Conservation (phyloP, 345 rosid species). For the Pistacia atlantica region DNA sequence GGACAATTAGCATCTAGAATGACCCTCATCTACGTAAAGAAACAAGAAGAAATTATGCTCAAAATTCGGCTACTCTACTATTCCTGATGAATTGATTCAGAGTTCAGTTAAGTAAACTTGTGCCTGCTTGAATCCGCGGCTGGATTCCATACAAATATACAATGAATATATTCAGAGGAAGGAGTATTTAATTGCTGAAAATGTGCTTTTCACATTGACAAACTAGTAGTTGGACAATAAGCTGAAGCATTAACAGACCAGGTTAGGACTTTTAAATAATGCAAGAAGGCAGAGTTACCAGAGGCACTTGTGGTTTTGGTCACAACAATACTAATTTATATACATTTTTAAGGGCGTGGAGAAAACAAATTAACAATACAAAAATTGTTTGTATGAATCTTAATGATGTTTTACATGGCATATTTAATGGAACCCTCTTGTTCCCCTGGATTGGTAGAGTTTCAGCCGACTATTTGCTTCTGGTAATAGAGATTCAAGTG, state of each 20-base stretch:
- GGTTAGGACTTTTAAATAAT: too few relatives aligned
- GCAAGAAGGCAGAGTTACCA: not conserved
- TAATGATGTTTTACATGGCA: not conserved
- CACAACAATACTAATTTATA: constrained; percentile 19
- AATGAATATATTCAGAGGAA: too few relatives aligned
- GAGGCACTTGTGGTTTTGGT: too few relatives aligned
- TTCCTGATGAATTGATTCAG: not conserved
- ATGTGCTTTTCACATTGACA: too few relatives aligned
- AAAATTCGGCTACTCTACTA: not conserved
- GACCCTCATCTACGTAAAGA: not conserved
- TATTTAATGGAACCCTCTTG: constrained; percentile 53
- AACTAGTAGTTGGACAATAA: too few relatives aligned
- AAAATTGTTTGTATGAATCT: not conserved
- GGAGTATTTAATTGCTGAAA: too few relatives aligned
- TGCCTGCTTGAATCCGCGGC: too few relatives aligned
- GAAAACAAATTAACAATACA: not conserved
- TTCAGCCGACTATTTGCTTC: constrained; percentile 74
- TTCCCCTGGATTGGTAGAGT: constrained; percentile 76
- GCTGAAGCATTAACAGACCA: too few relatives aligned
- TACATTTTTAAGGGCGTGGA: constrained; percentile 17
- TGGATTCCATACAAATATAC: too few relatives aligned
- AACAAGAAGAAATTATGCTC: not conserved
- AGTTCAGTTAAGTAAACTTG: not conserved
- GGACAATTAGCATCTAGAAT: too few relatives aligned
- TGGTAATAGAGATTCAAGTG: constrained; percentile 49